Percentiles rank a stretch among this genome's conserved stretches.
These are phyloP conservation scores for Mycena albidolilacea DNA, from an alignment of 768 basidiomycete species.

Conservation along the genomic window DNA sequence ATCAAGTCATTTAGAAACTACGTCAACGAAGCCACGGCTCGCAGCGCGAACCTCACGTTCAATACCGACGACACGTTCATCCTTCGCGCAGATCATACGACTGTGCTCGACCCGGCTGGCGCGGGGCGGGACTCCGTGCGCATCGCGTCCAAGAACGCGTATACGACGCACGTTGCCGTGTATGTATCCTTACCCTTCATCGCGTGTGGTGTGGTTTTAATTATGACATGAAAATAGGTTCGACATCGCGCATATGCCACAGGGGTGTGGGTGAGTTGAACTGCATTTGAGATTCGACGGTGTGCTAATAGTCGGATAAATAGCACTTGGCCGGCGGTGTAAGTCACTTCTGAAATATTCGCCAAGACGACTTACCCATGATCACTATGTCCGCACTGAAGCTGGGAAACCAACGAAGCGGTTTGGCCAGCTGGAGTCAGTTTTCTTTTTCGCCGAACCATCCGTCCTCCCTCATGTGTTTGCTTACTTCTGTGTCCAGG, in stretches of 20 bases:
- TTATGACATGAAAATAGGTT: conserved; percentile 50
- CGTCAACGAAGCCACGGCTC: conserved; percentile 55
- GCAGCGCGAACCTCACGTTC: conserved; percentile 66
- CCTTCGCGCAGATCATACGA: conserved; percentile 66
- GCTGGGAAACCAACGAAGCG: conserved; percentile 65
- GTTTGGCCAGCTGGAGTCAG: conserved; percentile 45
- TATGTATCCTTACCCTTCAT: conserved; percentile 56
- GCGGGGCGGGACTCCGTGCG: conserved; percentile 71
- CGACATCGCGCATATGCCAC: conserved; percentile 67
- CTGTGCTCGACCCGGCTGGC: conserved; percentile 57
- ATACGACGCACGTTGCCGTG: conserved; percentile 68
- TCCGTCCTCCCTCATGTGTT: neutral
- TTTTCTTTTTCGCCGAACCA: neutral
- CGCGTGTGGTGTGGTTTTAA: neutral
- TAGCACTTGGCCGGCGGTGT: conserved; percentile 60
- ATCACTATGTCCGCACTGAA: conserved; percentile 13
- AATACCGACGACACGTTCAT: conserved; percentile 64
- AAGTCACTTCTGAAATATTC: conserved; percentile 20
- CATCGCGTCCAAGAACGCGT: conserved; percentile 64
- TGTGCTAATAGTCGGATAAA: neutral
- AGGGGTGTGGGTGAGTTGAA: conserved; percentile 62
- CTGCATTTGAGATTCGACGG: conserved; percentile 4
- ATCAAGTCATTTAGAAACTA: conserved; percentile 52
- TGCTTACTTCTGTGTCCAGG: conserved; percentile 41
- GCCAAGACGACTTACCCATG: too few species aligned